Evolutionary conservation across 495 filamentous ascomycete genomes (phyloP), one percentile per base, ranked within the genome.

Genomic region (Chaetomium cochliodes): DNA sequence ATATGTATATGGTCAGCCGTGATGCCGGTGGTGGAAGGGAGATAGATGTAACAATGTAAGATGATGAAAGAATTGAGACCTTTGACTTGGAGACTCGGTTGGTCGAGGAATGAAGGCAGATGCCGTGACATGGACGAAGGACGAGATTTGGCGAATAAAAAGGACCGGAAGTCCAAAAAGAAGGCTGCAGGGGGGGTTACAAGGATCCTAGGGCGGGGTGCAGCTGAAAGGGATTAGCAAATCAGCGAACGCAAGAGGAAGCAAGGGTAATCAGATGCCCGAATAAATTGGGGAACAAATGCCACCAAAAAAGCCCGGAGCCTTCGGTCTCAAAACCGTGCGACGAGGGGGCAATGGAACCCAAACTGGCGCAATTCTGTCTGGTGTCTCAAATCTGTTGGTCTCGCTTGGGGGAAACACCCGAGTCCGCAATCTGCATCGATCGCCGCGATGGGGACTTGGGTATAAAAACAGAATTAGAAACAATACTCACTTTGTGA

Each of bases 41-140:
- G n/a, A 30, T 41, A 49, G 5, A 64, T 26, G 5, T 59, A 60
- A 53, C 9, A 44, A 39, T 59, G 57, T 53, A 49, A 49, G 41
- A 49, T 39, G 58, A 42, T 37, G n/a, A 37, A 30, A 66, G 51
- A 56, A 46, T 49, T 12, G 53, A 64, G 51, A 70, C 67, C 68
- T 71, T 65, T 67, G 69, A 55, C 46, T 50, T n/a, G 55, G 51
- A 65, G 41, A 56, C 60, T 64, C 26, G 64, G n/a, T 57, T 39
- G 51, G 63, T 70, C 62, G 44, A 64, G 53, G 53, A 46, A 50
- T 26, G 58, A 28, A 47, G 62, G 52, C 25, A 61, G 47, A 52
- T 57, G 66, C 64, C 52, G 69, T 68, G 69, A 64, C 72, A 70
- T 74, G 62, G 70, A 64, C 33, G 53, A 57, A 44, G 46, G 20